Conservation (phyloP, 495 filamentous ascomycete species). For the Podospora pseudopauciseta region DNA sequence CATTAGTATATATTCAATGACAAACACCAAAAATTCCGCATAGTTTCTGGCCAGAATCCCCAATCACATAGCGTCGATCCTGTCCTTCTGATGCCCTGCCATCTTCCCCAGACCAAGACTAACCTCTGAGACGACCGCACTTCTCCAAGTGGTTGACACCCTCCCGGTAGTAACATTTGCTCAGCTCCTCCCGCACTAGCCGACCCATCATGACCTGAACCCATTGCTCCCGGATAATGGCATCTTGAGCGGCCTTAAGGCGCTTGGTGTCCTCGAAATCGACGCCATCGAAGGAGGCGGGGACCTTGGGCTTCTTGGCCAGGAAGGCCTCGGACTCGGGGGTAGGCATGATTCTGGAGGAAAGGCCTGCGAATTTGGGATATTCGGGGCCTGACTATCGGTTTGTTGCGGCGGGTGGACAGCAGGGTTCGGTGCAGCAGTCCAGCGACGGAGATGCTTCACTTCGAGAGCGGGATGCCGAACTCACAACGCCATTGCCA, state of each 20-base stretch:
- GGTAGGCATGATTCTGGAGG: constrained; percentile 59
- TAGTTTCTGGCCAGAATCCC: background rate
- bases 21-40: background rate
- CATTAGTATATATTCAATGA: constrained; percentile 8
- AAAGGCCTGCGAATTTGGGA: constrained; percentile 3
- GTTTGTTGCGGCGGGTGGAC: constrained; percentile 17
- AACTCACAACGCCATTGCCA: constrained; percentile 7
- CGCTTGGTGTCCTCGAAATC: constrained; percentile 90
- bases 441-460: constrained; percentile 15
- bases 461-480: constrained; percentile 10
- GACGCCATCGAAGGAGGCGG: constrained; percentile 93
- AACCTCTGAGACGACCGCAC: constrained; percentile 87
- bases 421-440: constrained; percentile 11
- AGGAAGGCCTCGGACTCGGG: constrained; percentile 91
- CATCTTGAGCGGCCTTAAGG: constrained; percentile 90
- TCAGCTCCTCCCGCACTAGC: constrained; percentile 86
- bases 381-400: constrained; percentile 8
- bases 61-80: background rate
- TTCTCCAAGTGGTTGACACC: constrained; percentile 98
- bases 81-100: background rate
- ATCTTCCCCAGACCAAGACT: constrained; percentile 32
- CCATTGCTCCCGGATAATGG: constrained; percentile 96
- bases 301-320: constrained; percentile 89
- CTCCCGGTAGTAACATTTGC: constrained; percentile 92
- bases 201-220: constrained; percentile 95